Evolutionary conservation across 1,139 yeast species (phyloP).

Genomic region (Yamadazyma kanchanaburiensis): DNA sequence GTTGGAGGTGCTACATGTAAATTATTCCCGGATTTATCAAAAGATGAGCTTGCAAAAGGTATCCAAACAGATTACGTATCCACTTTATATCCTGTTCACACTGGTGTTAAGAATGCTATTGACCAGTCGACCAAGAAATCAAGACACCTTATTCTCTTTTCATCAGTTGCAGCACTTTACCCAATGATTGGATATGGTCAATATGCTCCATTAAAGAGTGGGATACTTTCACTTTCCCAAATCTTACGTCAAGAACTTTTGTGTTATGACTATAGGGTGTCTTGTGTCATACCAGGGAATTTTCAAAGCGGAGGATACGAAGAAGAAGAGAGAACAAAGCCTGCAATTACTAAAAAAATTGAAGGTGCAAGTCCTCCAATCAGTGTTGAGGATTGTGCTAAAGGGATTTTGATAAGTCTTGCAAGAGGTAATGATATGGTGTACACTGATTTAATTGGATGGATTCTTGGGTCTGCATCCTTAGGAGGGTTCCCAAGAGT

Average conservation of each 20-base stretch:
- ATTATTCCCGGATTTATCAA: slow-evolving; percentile 64
- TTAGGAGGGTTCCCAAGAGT: slow-evolving; percentile 71
- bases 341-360: slow-evolving; percentile 72
- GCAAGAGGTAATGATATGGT: slow-evolving; percentile 68
- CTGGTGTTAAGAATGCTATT: slow-evolving; percentile 34
- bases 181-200: slow-evolving; percentile 90
- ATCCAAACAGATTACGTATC: slow-evolving; percentile 70
- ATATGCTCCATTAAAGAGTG: slow-evolving; percentile 88
- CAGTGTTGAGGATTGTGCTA: slow-evolving; percentile 64
- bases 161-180: slow-evolving; percentile 79
- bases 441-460: slow-evolving; percentile 82
- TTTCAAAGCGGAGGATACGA: slow-evolving; percentile 84
- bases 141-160: slow-evolving; percentile 70
- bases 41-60: slow-evolving; percentile 58
- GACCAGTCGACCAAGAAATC: slow-evolving; percentile 13
- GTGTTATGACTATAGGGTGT: slow-evolving; percentile 61
- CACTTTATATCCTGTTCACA: slow-evolving; percentile 67
- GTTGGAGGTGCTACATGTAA: slow-evolving; percentile 89
- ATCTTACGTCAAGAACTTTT: slow-evolving; percentile 78
- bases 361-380: slow-evolving; percentile 85
- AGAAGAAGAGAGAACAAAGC: slow-evolving; percentile 82
- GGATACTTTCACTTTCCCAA: slow-evolving; percentile 71
- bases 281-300: slow-evolving; percentile 80
- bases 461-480: slow-evolving; percentile 68
- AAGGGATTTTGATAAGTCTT: slow-evolving; percentile 53